Conservation (phyloP, 1,284 basidiomycete species). For the Kwoniella shivajii region DNA sequence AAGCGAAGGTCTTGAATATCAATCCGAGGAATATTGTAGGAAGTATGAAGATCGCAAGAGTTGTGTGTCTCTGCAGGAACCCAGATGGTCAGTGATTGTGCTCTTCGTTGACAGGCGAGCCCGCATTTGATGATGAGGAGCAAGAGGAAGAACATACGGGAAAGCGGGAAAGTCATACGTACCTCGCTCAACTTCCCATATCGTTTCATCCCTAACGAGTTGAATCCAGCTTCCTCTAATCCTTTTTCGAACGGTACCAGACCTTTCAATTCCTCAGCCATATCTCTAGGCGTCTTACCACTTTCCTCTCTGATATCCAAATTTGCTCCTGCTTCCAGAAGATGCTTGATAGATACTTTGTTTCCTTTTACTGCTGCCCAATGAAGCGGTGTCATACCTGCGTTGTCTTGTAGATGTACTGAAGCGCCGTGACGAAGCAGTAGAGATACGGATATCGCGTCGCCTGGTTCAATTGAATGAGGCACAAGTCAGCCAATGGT, state of each 20-base stretch:
- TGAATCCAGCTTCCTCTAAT: constrained; percentile 70
- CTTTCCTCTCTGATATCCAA: constrained; percentile 77
- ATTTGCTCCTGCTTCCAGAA: constrained; percentile 84
- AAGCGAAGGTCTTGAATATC: constrained; percentile 78
- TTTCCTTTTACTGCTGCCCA: constrained; percentile 99
- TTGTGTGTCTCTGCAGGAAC: constrained; percentile 83
- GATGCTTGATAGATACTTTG: constrained; percentile 73
- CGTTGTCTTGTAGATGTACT: constrained; percentile 72
- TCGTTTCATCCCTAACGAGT: constrained; percentile 63
- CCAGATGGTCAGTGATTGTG: too few species aligned
- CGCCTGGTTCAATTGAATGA: constrained; percentile 62
- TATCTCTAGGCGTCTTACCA: constrained; percentile 87
- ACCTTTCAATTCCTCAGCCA: constrained; percentile 92
- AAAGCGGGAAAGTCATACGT: constrained; percentile 51
- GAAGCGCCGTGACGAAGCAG: constrained; percentile 86
- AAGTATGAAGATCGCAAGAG: constrained; percentile 74
- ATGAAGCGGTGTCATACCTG: constrained; percentile 87
- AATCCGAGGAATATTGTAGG: constrained; percentile 77
- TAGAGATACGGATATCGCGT: constrained; percentile 90
- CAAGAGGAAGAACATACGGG: neutral
- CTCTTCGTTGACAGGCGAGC: neutral
- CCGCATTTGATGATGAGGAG: neutral
- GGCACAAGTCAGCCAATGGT: too few species aligned
- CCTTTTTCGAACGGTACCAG: constrained; percentile 84
- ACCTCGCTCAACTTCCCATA: constrained; percentile 74